Evolutionary conservation across 208 protist genomes (phyloP).

Genomic region (Polymyxa betae): DNA sequence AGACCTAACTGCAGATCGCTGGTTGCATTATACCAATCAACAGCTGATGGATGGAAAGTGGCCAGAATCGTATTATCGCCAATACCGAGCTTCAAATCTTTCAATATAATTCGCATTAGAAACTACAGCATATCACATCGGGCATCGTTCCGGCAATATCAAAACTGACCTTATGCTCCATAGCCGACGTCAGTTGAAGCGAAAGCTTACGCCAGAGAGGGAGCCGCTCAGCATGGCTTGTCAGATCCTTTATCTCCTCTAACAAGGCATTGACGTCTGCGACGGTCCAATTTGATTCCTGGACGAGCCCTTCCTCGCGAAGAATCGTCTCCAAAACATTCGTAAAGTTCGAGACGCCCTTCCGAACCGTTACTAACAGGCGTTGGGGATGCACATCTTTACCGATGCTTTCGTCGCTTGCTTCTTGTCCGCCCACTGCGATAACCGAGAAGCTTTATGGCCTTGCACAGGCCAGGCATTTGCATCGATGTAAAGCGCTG

Average conservation of each 20-base stretch:
- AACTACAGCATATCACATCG: neutral
- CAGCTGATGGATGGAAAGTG: neutral
- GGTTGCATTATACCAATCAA: constrained; percentile 24
- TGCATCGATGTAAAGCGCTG: constrained; percentile 18
- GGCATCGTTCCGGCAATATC: neutral
- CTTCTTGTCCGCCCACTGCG: neutral
- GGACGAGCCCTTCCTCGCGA: neutral
- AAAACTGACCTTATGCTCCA: neutral
- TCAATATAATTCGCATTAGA: constrained; percentile 40
- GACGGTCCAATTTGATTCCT: neutral
- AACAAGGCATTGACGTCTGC: neutral
- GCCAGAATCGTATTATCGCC: neutral
- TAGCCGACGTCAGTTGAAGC: neutral
- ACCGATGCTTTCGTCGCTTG: neutral
- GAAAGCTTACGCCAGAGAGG: neutral
- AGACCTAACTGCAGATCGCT: constrained; percentile 37
- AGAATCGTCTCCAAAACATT: neutral
- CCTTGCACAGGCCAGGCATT: constrained; percentile 1
- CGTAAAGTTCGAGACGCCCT: neutral
- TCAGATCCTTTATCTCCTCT: neutral
- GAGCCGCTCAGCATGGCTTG: neutral
- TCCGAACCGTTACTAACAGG: neutral
- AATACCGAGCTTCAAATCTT: constrained; percentile 43
- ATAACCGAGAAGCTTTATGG: neutral
- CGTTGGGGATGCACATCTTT: neutral